Percentiles rank a stretch among this genome's conserved stretches.
Evolutionary conservation across 202 grass and related monocot species (phyloP).

Genomic region (Setaria viridis): DNA sequence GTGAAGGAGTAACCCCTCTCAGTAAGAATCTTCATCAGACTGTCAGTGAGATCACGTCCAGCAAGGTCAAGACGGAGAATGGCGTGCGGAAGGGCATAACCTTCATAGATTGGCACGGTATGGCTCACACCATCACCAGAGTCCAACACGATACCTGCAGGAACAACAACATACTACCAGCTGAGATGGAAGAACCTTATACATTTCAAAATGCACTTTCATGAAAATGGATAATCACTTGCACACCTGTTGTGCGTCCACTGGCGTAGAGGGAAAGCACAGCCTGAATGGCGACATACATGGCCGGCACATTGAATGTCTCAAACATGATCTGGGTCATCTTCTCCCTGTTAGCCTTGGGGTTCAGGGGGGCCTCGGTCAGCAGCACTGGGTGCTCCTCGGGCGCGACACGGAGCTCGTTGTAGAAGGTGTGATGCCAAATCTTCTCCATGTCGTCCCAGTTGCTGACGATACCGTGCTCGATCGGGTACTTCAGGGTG

Average conservation of each 20-base stretch:
- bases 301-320: conserved; percentile 82
- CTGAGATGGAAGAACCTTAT: not conserved
- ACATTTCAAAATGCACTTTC: not conserved
- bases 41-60: conserved; percentile 68
- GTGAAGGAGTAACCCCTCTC: conserved; percentile 84
- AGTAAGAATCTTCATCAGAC: conserved; percentile 78
- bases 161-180: not conserved
- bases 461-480: conserved; percentile 82
- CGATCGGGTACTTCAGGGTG: conserved; percentile 75
- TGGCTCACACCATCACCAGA: conserved; percentile 87
- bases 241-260: conserved; percentile 77
- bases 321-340: conserved; percentile 92
- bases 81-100: conserved; percentile 77
- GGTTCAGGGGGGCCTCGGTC: conserved; percentile 72
- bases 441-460: conserved; percentile 94
- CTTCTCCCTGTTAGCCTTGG: conserved; percentile 85
- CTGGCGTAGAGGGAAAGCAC: conserved; percentile 88
- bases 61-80: conserved; percentile 82
- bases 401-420: conserved; percentile 70
- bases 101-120: conserved; percentile 84
- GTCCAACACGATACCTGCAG: conserved; percentile 74
- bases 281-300: conserved; percentile 88
- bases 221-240: not conserved
- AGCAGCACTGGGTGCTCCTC: conserved; percentile 80
- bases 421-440: conserved; percentile 82